Base-by-base conservation (phyloP, 1,284 basidiomycete genomes). In the Sporisorium graminicola region DNA sequence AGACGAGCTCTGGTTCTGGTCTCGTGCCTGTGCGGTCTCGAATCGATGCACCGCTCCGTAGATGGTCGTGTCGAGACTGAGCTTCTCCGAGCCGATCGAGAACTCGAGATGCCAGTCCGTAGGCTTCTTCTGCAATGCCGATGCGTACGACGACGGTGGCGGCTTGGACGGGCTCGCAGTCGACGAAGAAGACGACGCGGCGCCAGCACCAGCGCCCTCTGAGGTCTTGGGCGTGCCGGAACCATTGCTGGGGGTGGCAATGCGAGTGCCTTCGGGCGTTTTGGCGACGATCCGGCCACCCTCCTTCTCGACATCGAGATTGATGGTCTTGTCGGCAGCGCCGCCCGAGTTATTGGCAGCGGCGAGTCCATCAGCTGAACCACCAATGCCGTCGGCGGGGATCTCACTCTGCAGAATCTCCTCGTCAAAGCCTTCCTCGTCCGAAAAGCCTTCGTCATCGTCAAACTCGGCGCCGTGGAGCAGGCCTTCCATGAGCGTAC, bases 91-190 rank as follows among this genome's bases (percentile, higher is more conserved):
- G 79, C 94, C 93, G 89, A 98, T 92, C 20, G 90, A 92, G 86
- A 99, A 99, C 85, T 95, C 93, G 52, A 99, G 90, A 85, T 99
- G 95, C 94, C 95, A 99, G 82, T 99, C 95, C 24, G 90, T 90
- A 0, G 95, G 94, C 82, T 94, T 93, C 2, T 94, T 88, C 87
- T 96, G 98, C 72, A 98, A 88, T 5, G 95, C 95, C 1, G 94
- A 92, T 20, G 97, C 95, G 85, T 99, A 99, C 2, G 96, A 98
- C 0, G 67, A 60, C 89, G 40, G 40, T 20, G 40, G 14, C 40
- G 76, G 63, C 68, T 82, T 74, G 9, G 76, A 52, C 2, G 76
- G 69, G 60, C 69, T 70, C 1, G 53, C 29, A 16, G 65, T 61
- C 16, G 55, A 6, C 6, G 53, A 63, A 27, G 78, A 64, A 5